Conservation (phyloP, 768 basidiomycete genomes). For the Lentinula guzmanii region DNA sequence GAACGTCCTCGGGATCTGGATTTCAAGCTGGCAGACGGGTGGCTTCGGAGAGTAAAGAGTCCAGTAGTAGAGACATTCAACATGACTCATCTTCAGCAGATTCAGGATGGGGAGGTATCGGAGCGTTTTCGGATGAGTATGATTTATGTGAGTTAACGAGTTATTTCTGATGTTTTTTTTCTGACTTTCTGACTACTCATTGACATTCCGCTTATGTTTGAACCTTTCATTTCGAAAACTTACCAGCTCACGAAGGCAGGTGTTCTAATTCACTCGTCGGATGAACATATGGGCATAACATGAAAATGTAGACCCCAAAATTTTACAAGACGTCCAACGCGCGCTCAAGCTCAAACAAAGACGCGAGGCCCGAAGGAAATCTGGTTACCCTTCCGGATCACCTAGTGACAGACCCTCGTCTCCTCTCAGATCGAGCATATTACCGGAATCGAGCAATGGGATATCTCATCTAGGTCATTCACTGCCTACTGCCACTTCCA, state of each 20-base stretch:
- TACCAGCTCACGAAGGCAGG: conserved; percentile 69
- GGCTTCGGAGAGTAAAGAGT: neutral
- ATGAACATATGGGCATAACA: neutral
- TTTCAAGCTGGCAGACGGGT: neutral
- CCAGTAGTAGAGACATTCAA: neutral
- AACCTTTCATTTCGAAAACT: neutral
- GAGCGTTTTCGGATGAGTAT: conserved; percentile 61
- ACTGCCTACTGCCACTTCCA: conserved; percentile 9
- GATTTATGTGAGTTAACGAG: conserved; percentile 55
- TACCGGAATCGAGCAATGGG: neutral
- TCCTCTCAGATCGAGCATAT: neutral
- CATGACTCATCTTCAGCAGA: neutral
- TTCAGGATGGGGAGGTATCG: neutral
- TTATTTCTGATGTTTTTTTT: neutral
- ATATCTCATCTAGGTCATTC: neutral
- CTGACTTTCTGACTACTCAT: conserved; percentile 11
- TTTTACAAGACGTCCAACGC: conserved; percentile 75
- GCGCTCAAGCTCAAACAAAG: conserved; percentile 69
- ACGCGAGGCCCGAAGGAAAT: conserved; percentile 57
- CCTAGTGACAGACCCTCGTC: neutral
- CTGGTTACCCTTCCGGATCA: conserved; percentile 8
- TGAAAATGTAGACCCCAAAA: conserved; percentile 56
- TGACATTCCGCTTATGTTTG: too few relatives aligned
- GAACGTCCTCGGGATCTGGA: neutral
- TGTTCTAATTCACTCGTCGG: conserved; percentile 1